These are phyloP conservation scores for Irpex sp. DNA, from an alignment of 1,284 basidiomycete genomes.

Conservation along the genomic window DNA sequence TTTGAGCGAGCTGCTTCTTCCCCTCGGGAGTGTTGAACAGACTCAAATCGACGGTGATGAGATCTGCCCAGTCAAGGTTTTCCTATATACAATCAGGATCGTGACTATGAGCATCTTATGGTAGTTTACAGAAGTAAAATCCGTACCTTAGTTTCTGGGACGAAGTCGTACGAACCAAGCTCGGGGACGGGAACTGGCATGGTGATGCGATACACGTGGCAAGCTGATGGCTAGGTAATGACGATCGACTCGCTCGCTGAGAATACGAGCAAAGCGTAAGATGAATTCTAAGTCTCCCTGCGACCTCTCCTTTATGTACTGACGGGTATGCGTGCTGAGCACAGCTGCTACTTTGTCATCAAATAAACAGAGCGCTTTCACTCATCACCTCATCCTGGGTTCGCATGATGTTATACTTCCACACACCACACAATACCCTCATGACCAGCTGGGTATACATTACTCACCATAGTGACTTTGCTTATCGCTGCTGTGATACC, in stretches of 20 bases:
- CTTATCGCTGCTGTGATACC: not conserved
- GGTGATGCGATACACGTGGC: not conserved
- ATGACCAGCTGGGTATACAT: not conserved
- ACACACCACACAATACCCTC: not conserved
- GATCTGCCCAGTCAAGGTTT: constrained; percentile 47
- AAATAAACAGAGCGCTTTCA: not conserved
- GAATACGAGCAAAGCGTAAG: too few relatives aligned
- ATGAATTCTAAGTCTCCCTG: not conserved
- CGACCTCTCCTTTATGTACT: not conserved
- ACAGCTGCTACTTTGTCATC: not conserved
- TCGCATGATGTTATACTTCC: constrained; percentile 14
- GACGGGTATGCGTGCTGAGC: not conserved
- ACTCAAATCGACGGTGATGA: constrained; percentile 47
- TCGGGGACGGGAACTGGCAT: constrained; percentile 38
- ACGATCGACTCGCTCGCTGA: not conserved
- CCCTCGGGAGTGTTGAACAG: constrained; percentile 39
- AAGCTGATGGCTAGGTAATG: not conserved
- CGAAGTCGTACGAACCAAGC: constrained; percentile 41
- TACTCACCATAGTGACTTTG: not conserved
- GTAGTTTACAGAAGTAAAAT: not conserved
- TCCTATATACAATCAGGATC: constrained; percentile 25
- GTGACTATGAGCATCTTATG: not conserved
- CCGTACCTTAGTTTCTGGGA: constrained; percentile 44
- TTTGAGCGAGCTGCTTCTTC: constrained; percentile 38
- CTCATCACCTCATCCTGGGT: constrained; percentile 15